phyloP scores from a whole-genome alignment of 495 filamentous ascomycete genomes.

The Hypoxylon cercidicola region DNA sequence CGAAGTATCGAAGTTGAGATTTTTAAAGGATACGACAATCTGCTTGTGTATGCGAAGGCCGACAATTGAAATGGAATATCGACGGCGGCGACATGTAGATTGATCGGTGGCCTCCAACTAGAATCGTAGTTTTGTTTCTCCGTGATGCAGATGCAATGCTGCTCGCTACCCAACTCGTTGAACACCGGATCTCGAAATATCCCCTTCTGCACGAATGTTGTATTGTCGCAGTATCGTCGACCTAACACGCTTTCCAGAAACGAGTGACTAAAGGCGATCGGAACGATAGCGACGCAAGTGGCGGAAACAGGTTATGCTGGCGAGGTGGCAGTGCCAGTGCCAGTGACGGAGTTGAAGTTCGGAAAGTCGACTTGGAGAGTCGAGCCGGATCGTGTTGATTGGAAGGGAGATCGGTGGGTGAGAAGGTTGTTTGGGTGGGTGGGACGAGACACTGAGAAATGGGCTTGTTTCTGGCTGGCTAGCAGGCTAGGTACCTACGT shows the following conservation, averaged over 20 bases:
- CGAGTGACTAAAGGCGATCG: conserved; percentile 36
- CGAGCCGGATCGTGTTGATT: conserved; percentile 28
- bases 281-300: conserved; percentile 27
- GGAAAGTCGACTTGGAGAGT: conserved; percentile 31
- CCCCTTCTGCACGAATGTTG: conserved; percentile 5
- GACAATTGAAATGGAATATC: conserved; percentile 25
- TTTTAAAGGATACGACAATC: conserved; percentile 26
- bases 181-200: no score
- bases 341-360: conserved; percentile 39
- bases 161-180: background rate
- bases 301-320: conserved; percentile 31
- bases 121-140: background rate
- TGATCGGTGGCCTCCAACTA: conserved; percentile 6
- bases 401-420: conserved; percentile 28
- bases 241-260: conserved; percentile 43
- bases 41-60: conserved; percentile 24
- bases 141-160: conserved; percentile 20
- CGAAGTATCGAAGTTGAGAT: conserved; percentile 3
- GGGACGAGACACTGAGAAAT: conserved; percentile 28
- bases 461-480: no score
- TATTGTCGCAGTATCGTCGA: conserved; percentile 14
- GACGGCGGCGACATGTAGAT: conserved; percentile 39
- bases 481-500: no score
- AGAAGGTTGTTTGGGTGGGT: conserved; percentile 36
- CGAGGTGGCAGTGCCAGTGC: conserved; percentile 36